Evolutionary conservation across 371 early-diverging fungal species (phyloP).

Genomic region (Ordospora colligata): DNA sequence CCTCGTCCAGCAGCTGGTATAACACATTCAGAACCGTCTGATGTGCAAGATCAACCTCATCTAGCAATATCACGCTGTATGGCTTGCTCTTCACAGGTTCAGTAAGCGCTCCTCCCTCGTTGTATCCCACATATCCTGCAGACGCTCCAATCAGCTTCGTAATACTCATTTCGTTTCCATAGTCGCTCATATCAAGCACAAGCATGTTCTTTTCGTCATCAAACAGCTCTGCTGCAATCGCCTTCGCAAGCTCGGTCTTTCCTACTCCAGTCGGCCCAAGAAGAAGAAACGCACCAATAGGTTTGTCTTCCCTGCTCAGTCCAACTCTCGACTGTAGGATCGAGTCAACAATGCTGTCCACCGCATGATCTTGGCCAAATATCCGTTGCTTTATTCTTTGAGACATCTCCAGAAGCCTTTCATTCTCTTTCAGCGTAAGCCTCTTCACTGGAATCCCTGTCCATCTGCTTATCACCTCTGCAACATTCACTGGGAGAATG

Average conservation of each 20-base stretch:
- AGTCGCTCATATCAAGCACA: slow-evolving; percentile 81
- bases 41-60: slow-evolving; percentile 83
- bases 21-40: slow-evolving; percentile 69
- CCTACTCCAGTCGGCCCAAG: slow-evolving; percentile 82
- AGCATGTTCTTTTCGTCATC: slow-evolving; percentile 72
- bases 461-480: slow-evolving; percentile 70
- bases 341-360: slow-evolving; percentile 69
- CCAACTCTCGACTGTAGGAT: slow-evolving; percentile 72
- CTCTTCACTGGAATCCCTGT: slow-evolving; percentile 76
- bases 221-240: slow-evolving; percentile 73
- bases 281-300: slow-evolving; percentile 79
- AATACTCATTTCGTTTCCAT: slow-evolving; percentile 72
- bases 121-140: slow-evolving; percentile 74
- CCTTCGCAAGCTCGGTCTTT: slow-evolving; percentile 78
- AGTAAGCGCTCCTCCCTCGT: slow-evolving; percentile 74
- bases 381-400: slow-evolving; percentile 65
- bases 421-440: slow-evolving; percentile 70
- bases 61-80: slow-evolving; percentile 73
- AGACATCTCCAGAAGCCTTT: slow-evolving; percentile 72
- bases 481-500: slow-evolving; percentile 73
- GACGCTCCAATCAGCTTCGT: slow-evolving; percentile 77
- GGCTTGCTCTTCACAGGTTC: slow-evolving; percentile 77
- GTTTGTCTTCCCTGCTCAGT: slow-evolving; percentile 68
- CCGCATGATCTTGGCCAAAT: slow-evolving; percentile 74
- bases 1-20: slow-evolving; percentile 76